Evolutionary conservation across 192 early-diverging fungal genomes (phyloP), one percentile per base, ranked within the genome.

Genomic region (Chytriomyces confervae): DNA sequence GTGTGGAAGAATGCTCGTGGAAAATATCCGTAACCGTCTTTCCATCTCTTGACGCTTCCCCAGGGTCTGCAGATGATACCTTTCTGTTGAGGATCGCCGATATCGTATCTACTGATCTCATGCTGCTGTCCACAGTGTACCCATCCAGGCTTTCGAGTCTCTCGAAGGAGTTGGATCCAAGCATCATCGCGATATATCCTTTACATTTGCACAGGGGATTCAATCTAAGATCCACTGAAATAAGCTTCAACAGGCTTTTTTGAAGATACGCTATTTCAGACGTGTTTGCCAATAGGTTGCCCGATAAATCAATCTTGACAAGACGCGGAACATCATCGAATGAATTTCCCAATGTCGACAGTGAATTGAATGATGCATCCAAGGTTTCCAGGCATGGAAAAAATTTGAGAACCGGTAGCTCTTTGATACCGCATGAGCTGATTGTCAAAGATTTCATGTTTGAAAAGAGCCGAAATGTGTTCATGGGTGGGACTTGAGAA

Each of bases 321-420:
- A 89, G 50, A 49, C 18, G 27, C 13, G 74, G 9, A 13, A 53
- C 20, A 24, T 50, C 68, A 7, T 16, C 9, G 6, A 77, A 36
- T n/a, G 68, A 45, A 5, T 53, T 61, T 5, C 66, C 60, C 7
- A 86, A 43, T 16, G 43, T 43, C 2, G 62, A 23, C 18, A 89
- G 78, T 27, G 67, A 72, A 62, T 89, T 89, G 62, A 86, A 87
- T 50, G 81, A 84, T 61, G 86, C 24, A 53, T 89, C 85, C n/a
- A 89, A 76, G 6, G n/a, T 23, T 69, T 83, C 81, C 5, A 89
- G 75, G 23, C 29, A 47, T 3, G 83, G 75, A 46, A 85, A 82
- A 24, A 69, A 65, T 29, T 72, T 66, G 23, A 89, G 63, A 49
- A 46, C 46, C 1, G 85, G 81, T n/a, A 89, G 61, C 6, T 75